These are phyloP conservation scores for Termitomyces sp. DNA, from an alignment of 768 basidiomycete species.

Conservation along the genomic window DNA sequence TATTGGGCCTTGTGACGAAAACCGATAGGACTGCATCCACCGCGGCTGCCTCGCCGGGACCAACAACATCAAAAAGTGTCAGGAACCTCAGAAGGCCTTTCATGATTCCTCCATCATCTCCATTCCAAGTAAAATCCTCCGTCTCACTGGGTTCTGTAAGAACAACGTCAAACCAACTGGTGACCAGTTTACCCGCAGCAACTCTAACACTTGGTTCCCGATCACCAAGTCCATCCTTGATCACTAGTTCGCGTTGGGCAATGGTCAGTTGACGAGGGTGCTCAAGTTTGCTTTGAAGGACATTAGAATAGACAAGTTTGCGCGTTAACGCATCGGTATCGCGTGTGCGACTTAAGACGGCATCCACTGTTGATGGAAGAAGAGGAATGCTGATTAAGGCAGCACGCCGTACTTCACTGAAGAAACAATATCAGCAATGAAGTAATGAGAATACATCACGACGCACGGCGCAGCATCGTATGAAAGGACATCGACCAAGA, in stretches of 20 bases:
- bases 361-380: slow-evolving; percentile 54
- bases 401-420: slow-evolving; percentile 87
- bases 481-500: slow-evolving; percentile 64
- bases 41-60: slow-evolving; percentile 66
- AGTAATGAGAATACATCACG: not conserved
- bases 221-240: slow-evolving; percentile 89
- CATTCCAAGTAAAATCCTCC: slow-evolving; percentile 29
- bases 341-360: slow-evolving; percentile 75
- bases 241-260: slow-evolving; percentile 77
- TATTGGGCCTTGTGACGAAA: slow-evolving; percentile 67
- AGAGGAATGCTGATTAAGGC: slow-evolving; percentile 77
- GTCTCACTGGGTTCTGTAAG: slow-evolving; percentile 33
- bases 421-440: not conserved
- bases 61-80: slow-evolving; percentile 58
- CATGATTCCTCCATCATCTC: slow-evolving; percentile 48
- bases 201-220: slow-evolving; percentile 78
- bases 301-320: slow-evolving; percentile 68
- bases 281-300: slow-evolving; percentile 52
- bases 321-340: slow-evolving; percentile 83
- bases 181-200: slow-evolving; percentile 78
- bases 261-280: slow-evolving; percentile 75
- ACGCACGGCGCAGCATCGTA: slow-evolving; percentile 71
- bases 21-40: slow-evolving; percentile 80
- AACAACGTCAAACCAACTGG: slow-evolving; percentile 76
- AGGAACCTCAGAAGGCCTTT: slow-evolving; percentile 43